Evolutionary conservation across 371 early-diverging fungal genomes (phyloP).

Genomic region (Mortierella sp.): DNA sequence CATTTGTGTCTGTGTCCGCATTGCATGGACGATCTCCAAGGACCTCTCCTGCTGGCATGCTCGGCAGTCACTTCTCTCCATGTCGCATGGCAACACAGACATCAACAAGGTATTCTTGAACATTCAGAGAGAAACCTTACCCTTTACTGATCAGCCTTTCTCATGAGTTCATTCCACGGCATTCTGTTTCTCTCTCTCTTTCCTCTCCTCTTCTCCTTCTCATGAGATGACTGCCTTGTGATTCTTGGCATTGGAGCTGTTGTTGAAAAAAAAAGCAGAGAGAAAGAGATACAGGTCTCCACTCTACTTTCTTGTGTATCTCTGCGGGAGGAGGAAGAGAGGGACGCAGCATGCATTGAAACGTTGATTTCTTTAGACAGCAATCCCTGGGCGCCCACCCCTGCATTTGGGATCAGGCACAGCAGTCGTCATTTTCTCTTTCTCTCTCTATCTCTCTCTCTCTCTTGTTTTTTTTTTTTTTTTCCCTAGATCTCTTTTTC

Average conservation of each 20-base stretch:
- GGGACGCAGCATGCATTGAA: not conserved
- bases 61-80: constrained; percentile 29
- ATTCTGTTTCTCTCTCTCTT: not conserved
- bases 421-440: not conserved
- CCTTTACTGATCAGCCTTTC: not conserved
- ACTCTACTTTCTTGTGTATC: not conserved
- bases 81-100: constrained; percentile 33
- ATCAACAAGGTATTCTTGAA: constrained; percentile 36
- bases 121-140: not conserved
- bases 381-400: not conserved
- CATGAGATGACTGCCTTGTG: not conserved
- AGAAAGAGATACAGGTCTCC: not conserved
- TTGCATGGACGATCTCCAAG: constrained; percentile 50
- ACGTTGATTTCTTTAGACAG: not conserved
- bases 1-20: not conserved
- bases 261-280: not conserved
- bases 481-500: not conserved
- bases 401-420: no score
- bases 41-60: constrained; percentile 35
- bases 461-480: not conserved
- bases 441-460: not conserved
- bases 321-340: not conserved
- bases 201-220: not conserved
- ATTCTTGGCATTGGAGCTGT: not conserved
- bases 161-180: not conserved